Evolutionary conservation across 2,329 filamentous ascomycete genomes (phyloP).

Genomic region (Cercospora sp.): DNA sequence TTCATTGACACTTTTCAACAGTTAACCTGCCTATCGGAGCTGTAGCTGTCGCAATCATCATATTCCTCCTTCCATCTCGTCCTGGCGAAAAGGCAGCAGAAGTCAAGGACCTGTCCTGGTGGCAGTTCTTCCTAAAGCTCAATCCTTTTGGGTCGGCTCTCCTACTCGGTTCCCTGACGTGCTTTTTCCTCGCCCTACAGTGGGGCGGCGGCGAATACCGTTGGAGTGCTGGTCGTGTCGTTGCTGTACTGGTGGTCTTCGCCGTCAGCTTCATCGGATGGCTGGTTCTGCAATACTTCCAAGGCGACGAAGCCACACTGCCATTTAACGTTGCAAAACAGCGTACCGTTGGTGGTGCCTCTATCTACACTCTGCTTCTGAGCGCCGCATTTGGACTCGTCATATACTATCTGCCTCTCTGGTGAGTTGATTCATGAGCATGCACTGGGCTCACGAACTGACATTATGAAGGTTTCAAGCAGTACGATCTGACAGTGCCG

Average conservation of each 20-base stretch:
- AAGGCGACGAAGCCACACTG: constrained; percentile 23
- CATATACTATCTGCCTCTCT: constrained; percentile 24
- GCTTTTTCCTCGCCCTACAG: constrained; percentile 48
- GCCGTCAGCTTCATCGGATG: constrained; percentile 19
- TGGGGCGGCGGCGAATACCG: constrained; percentile 49
- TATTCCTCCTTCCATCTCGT: constrained; percentile 30
- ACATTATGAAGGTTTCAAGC: constrained; percentile 23
- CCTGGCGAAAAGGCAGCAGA: constrained; percentile 40
- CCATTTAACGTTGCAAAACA: constrained; percentile 17
- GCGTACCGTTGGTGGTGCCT: constrained; percentile 18
- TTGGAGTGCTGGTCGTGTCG: constrained; percentile 45
- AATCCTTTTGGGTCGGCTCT: constrained; percentile 45
- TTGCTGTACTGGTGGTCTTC: constrained; percentile 42
- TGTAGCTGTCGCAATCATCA: constrained; percentile 34
- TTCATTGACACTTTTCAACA: too few species aligned
- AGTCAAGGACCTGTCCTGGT: constrained; percentile 22
- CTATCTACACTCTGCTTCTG: constrained; percentile 17
- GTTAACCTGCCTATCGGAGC: constrained; percentile 43
- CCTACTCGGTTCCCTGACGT: constrained; percentile 43
- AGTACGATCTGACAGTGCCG: constrained; percentile 15
- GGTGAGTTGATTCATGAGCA: background rate
- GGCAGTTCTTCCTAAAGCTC: constrained; percentile 35
- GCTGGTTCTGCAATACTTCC: constrained; percentile 18
- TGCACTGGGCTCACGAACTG: background rate
- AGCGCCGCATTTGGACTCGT: constrained; percentile 19